Conservation (phyloP, 2,329 filamentous ascomycete species). For the Fusarium sp. region DNA sequence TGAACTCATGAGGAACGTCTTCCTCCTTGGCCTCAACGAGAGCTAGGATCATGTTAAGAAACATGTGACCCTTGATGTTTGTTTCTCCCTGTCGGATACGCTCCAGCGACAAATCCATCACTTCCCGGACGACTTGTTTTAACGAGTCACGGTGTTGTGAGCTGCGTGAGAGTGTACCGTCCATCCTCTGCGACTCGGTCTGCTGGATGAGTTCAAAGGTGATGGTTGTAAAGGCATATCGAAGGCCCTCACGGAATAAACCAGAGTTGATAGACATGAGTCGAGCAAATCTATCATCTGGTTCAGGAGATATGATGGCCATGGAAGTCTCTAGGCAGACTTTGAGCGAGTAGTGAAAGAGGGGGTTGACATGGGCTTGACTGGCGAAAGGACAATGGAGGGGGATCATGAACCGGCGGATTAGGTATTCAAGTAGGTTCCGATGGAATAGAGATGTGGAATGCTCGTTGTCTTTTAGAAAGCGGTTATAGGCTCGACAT, state of each 20-base stretch:
- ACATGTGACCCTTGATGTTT: slow-evolving; percentile 55
- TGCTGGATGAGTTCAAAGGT: slow-evolving; percentile 50
- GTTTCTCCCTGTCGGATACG: slow-evolving; percentile 53
- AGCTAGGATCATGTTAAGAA: slow-evolving; percentile 51
- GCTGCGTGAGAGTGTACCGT: slow-evolving; percentile 44
- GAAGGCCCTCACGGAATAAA: slow-evolving; percentile 51
- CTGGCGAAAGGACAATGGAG: slow-evolving; percentile 60
- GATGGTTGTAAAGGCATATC: slow-evolving; percentile 47
- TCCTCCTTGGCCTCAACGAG: slow-evolving; percentile 50
- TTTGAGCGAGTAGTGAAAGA: slow-evolving; percentile 60
- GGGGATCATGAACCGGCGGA: slow-evolving; percentile 62
- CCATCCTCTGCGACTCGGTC: slow-evolving; percentile 41
- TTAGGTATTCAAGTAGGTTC: slow-evolving; percentile 60
- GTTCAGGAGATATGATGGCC: slow-evolving; percentile 48
- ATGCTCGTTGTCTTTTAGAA: slow-evolving; percentile 29
- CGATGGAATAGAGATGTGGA: slow-evolving; percentile 50
- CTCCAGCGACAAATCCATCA: slow-evolving; percentile 43
- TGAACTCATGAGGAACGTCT: slow-evolving; percentile 37
- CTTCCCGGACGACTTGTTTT: slow-evolving; percentile 44
- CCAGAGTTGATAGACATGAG: slow-evolving; percentile 52
- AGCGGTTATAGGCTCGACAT: slow-evolving; percentile 35
- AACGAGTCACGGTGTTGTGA: slow-evolving; percentile 44
- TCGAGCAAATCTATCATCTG: slow-evolving; percentile 48
- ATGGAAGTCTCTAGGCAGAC: slow-evolving; percentile 55
- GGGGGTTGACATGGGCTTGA: slow-evolving; percentile 53